Percentiles rank a stretch among this genome's conserved stretches.
Evolutionary conservation across 768 basidiomycete species (phyloP).

Genomic region (Trametes coccinea): DNA sequence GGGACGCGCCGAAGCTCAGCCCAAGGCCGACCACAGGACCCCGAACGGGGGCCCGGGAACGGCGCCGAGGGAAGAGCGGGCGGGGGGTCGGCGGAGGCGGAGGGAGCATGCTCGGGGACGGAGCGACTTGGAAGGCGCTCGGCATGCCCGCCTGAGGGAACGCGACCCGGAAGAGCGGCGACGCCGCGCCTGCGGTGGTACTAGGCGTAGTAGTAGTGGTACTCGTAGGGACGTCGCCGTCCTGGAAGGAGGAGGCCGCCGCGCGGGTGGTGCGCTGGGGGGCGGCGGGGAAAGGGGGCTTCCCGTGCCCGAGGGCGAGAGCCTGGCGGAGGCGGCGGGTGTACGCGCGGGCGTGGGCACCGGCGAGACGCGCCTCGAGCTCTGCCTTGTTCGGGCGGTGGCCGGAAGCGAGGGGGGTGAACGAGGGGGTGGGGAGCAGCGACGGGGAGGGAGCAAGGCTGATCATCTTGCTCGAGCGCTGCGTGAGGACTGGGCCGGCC

Average conservation of each 20-base stretch:
- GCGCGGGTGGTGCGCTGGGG: slow-evolving; percentile 2
- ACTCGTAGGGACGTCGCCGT: background rate
- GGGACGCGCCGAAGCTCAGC: slow-evolving; percentile 1
- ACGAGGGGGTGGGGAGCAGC: slow-evolving; percentile 3
- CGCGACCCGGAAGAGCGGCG: slow-evolving; percentile 5
- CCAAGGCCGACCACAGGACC: slow-evolving; percentile 1
- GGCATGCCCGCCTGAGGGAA: background rate
- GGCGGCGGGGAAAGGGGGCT: background rate
- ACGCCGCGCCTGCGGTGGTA: background rate
- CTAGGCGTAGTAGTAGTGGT: background rate
- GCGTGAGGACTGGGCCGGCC: slow-evolving; percentile 13
- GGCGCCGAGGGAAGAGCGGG: slow-evolving; percentile 10
- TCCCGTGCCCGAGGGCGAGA: background rate
- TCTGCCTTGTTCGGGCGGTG: slow-evolving; percentile 22
- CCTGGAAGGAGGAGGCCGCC: background rate
- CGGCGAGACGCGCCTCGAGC: slow-evolving; percentile 17
- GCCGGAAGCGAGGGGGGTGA: background rate
- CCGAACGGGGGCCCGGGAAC: background rate
- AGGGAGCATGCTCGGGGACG: slow-evolving; percentile 18
- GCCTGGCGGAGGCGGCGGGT: slow-evolving; percentile 2
- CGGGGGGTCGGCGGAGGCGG: slow-evolving; percentile 5
- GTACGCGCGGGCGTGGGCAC: slow-evolving; percentile 15
- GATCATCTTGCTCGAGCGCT: background rate
- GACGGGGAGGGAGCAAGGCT: slow-evolving; percentile 12
- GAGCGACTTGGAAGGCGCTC: slow-evolving; percentile 1